A percentile compares a stretch with the other conserved stretches of the same genome.
Conservation (phyloP, 2,329 filamentous ascomycete species). For the Phoma sp. region DNA sequence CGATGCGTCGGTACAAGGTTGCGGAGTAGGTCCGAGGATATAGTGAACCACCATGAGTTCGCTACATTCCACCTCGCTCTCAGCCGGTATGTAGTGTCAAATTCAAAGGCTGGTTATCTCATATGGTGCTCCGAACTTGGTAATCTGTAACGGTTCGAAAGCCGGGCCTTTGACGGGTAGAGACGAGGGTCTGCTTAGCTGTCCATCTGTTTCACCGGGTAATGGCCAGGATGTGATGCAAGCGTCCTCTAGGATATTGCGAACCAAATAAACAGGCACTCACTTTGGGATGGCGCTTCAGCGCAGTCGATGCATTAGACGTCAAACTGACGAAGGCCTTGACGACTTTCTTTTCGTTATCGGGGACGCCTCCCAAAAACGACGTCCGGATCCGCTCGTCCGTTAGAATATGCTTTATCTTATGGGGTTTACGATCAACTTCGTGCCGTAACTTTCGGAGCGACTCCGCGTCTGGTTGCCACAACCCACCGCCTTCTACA, state of each 20-base stretch:
- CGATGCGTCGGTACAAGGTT: not conserved
- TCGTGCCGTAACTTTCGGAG: constrained; percentile 72
- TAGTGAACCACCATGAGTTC: not conserved
- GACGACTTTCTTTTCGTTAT: constrained; percentile 66
- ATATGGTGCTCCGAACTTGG: not conserved
- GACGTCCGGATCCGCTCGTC: constrained; percentile 65
- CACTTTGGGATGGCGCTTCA: constrained; percentile 88
- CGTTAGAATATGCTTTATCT: constrained; percentile 71
- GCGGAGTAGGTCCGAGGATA: constrained; percentile 4
- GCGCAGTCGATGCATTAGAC: constrained; percentile 71
- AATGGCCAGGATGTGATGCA: not conserved
- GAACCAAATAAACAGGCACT: constrained; percentile 38
- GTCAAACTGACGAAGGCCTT: constrained; percentile 67
- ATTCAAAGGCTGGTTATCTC: too few relatives aligned
- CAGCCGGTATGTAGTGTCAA: not conserved
- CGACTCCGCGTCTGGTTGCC: constrained; percentile 74
- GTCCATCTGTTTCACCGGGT: not conserved
- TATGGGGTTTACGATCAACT: constrained; percentile 74
- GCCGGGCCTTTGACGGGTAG: not conserved
- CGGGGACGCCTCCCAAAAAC: constrained; percentile 66
- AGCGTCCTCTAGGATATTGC: not conserved
- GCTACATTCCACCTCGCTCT: not conserved
- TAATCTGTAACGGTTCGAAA: not conserved
- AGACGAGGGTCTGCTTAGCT: not conserved
- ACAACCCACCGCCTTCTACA: constrained; percentile 74